Evolutionary conservation across 208 protist genomes (phyloP).

Genomic region (Leishmania gerbilli): DNA sequence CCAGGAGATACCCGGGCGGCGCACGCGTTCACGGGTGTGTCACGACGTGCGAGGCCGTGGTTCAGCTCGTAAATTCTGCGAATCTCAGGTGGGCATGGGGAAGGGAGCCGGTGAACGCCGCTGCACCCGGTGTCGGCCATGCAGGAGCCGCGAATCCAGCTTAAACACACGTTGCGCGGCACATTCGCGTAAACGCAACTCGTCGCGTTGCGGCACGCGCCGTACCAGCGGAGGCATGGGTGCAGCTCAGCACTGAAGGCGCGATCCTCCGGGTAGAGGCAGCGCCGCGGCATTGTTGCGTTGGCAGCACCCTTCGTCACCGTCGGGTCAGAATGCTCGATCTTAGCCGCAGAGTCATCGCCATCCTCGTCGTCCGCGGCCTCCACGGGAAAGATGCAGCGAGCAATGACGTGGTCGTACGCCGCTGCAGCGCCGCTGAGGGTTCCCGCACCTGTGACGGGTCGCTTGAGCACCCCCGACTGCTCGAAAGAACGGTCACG

Average conservation of each 20-base stretch:
- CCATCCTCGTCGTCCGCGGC: constrained; percentile 10
- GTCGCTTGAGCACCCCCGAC: neutral
- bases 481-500: neutral
- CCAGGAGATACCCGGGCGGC: neutral
- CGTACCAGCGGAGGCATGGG: constrained; percentile 77
- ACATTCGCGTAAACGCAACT: constrained; percentile 57
- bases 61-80: constrained; percentile 54
- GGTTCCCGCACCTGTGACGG: neutral
- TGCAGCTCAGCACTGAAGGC: constrained; percentile 51
- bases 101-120: constrained; percentile 77
- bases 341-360: neutral
- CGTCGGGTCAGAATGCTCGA: neutral
- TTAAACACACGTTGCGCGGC: constrained; percentile 79
- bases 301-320: neutral
- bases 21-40: constrained; percentile 9
- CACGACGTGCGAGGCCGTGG: constrained; percentile 48
- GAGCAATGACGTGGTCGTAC: constrained; percentile 17
- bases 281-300: neutral
- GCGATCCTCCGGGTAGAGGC: constrained; percentile 30
- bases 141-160: constrained; percentile 72
- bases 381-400: constrained; percentile 30
- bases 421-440: neutral
- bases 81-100: constrained; percentile 52
- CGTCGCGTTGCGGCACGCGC: constrained; percentile 66
- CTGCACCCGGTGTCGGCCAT: constrained; percentile 48